Base-by-base conservation (phyloP, 129 eudicot species). In the Centrapalus pauciflorus region DNA sequence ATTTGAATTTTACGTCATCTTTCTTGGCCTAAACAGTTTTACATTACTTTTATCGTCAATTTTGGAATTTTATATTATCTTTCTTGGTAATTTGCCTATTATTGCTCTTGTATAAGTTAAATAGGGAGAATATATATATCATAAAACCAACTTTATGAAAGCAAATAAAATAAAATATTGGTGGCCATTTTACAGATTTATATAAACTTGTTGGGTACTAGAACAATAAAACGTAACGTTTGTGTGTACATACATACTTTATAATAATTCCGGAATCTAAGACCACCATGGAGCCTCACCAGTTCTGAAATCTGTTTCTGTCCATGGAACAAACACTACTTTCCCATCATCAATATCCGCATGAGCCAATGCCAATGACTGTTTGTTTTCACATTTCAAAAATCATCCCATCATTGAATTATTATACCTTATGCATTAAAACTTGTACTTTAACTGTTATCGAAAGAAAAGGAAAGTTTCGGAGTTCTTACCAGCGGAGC, bases 281-380 rank as follows among this genome's bases (percentile, higher is more conserved):
- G 95, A 45, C 98, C 98, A 92, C 98, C 98, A 92, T 73, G 98
- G 98, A 58, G 63, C 77, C 0, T 88, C 96, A 51, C 98, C 98
- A 19, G 96, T 92, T 81, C 98, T 88, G 73, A 92, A 92, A 73
- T 92, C 98, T 17, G 92, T 84, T 67, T 92, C 98, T 16, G 57
- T 64, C 98, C 98, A 92, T 50, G 98, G 98, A 73, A 88, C 92
- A 55, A 92, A 92, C 48, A 92, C 26, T 5, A 92, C 96, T 58
- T 88, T 92, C 73, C 98, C 98, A 41, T 85, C 95, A 38, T 85
- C 95, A 14, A 92, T 17, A 74, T 92, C 98, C 38, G 87, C 88
- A 68, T 92, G 98, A 65, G 96, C 98, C 80, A 92, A 76, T 1
- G 98, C 98, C 95, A 92, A 81, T 2, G 98, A 92, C 98, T 92